Evolutionary conservation across 441 rosid species (phyloP).

Genomic region (Erysimum cheiri): DNA sequence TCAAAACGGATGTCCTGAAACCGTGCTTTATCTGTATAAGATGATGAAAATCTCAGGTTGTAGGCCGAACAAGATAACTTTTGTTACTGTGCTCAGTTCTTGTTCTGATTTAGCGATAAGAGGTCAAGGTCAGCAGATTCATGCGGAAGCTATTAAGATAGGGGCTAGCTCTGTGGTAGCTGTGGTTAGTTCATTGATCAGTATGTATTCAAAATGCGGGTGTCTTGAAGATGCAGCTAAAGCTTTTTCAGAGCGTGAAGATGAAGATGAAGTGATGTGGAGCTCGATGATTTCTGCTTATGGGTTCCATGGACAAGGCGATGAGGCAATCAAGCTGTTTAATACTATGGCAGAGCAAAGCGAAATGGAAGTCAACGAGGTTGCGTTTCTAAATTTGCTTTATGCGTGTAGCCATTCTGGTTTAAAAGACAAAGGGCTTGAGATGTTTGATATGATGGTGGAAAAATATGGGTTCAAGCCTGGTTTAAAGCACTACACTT

Average conservation of each 20-base stretch:
- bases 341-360: constrained; percentile 61
- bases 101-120: constrained; percentile 84
- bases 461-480: constrained; percentile 62
- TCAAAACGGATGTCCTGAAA: constrained; percentile 72
- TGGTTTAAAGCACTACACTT: constrained; percentile 70
- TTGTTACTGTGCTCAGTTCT: constrained; percentile 76
- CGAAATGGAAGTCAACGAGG: constrained; percentile 59
- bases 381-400: constrained; percentile 82
- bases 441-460: constrained; percentile 67
- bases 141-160: constrained; percentile 69
- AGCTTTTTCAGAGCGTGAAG: constrained; percentile 60
- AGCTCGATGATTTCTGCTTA: constrained; percentile 87
- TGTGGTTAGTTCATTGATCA: constrained; percentile 68
- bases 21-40: constrained; percentile 63
- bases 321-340: constrained; percentile 70
- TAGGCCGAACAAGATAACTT: constrained; percentile 74
- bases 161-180: constrained; percentile 60
- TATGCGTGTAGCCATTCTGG: constrained; percentile 94
- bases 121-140: constrained; percentile 91
- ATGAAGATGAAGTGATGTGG: constrained; percentile 70
- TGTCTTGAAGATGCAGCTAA: constrained; percentile 76
- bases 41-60: constrained; percentile 70
- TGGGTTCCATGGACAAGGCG: constrained; percentile 85
- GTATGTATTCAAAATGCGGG: constrained; percentile 89
- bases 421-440: constrained; percentile 73